Conservation (phyloP, 768 basidiomycete species). For the Thelephora ganbajun region DNA sequence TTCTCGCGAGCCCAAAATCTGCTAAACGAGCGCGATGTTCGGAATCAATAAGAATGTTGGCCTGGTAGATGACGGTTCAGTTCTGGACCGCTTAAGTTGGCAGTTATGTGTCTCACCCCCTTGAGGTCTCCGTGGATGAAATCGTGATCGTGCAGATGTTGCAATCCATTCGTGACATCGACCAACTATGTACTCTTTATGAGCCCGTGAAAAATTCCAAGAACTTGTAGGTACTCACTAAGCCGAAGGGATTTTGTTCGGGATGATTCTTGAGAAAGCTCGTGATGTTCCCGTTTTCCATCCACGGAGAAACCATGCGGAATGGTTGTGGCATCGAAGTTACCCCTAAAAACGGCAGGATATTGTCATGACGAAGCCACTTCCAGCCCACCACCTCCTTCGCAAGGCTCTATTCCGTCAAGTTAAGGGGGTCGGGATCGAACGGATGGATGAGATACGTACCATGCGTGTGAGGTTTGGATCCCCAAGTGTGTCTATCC, state of each 20-base stretch:
- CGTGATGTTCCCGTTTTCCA: constrained; percentile 5
- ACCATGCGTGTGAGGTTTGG: not conserved
- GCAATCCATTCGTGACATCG: not conserved
- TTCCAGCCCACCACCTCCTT: constrained; percentile 9
- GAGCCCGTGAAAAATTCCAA: not conserved
- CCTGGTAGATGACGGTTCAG: not conserved
- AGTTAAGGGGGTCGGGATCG: too few relatives aligned
- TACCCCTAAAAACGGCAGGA: constrained; percentile 8
- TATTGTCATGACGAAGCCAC: constrained; percentile 6
- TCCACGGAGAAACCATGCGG: constrained; percentile 8
- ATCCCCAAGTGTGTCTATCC: not conserved
- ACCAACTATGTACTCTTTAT: not conserved
- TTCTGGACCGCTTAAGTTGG: not conserved
- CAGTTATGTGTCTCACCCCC: not conserved
- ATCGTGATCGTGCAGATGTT: not conserved
- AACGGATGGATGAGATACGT: too few relatives aligned
- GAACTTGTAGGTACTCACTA: not conserved
- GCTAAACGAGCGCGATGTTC: not conserved
- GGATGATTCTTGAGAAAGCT: constrained; percentile 2
- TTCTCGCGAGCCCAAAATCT: not conserved
- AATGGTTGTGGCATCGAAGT: constrained; percentile 2
- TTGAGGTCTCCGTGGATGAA: not conserved
- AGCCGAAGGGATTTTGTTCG: not conserved
- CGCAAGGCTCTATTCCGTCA: constrained; percentile 1
- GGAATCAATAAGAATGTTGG: not conserved